A percentile compares a stretch with the other conserved stretches of the same genome.
Evolutionary conservation across 306 rosid genomes (phyloP).

Genomic region (Trichosanthes cucumerina): DNA sequence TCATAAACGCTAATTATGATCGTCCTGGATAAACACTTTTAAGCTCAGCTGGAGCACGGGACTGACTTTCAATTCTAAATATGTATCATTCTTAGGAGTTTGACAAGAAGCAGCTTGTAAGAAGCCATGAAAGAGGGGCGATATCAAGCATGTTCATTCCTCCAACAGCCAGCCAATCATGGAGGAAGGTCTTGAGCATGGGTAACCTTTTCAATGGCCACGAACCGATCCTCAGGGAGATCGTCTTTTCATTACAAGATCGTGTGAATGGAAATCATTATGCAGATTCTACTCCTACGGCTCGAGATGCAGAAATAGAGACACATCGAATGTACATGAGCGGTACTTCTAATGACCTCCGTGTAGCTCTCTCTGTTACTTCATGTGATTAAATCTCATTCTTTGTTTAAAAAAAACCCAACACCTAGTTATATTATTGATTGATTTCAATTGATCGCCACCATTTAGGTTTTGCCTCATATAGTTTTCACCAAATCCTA

Average conservation of each 20-base stretch:
- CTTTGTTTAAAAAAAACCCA: background rate
- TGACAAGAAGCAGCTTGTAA: conserved; percentile 49
- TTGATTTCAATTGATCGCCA: background rate
- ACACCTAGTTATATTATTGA: background rate
- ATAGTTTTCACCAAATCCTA: background rate
- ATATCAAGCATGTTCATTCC: conserved; percentile 69
- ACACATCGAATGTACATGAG: conserved; percentile 79
- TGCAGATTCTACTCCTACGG: conserved; percentile 36
- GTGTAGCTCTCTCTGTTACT: conserved; percentile 78
- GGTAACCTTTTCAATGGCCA: conserved; percentile 99
- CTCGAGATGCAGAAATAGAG: conserved; percentile 54
- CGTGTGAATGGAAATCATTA: conserved; percentile 63
- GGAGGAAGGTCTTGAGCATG: conserved; percentile 95
- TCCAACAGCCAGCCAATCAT: conserved; percentile 86
- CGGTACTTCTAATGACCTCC: conserved; percentile 84
- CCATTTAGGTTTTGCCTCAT: background rate
- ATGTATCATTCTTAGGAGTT: conserved; percentile 35
- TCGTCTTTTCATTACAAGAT: conserved; percentile 58
- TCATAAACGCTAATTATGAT: background rate
- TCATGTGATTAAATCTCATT: conserved; percentile 62
- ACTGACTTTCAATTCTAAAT: conserved; percentile 2
- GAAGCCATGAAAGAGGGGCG: conserved; percentile 46
- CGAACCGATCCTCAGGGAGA: conserved; percentile 80
- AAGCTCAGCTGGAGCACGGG: background rate
- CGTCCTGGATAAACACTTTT: background rate